Evolutionary conservation across 2,329 filamentous ascomycete genomes (phyloP).

Genomic region (Pseudogymnoascus sp.): DNA sequence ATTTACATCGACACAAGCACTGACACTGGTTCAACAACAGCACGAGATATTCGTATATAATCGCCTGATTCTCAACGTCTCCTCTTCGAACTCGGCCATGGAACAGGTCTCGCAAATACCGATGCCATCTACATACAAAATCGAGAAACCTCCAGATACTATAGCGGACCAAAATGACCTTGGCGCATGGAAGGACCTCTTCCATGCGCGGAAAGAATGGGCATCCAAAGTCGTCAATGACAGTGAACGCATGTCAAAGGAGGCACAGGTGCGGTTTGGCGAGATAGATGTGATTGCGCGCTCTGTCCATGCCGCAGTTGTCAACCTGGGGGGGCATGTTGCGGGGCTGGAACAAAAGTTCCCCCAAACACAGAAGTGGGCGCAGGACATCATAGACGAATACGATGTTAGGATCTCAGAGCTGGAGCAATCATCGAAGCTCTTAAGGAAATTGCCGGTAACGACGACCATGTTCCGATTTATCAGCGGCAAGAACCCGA

Average conservation of each 20-base stretch:
- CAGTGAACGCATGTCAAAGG: constrained; percentile 57
- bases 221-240: constrained; percentile 62
- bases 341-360: constrained; percentile 66
- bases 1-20: not conserved
- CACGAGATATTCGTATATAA: constrained; percentile 91
- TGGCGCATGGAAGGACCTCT: constrained; percentile 81
- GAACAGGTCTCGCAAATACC: constrained; percentile 43
- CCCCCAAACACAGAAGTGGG: constrained; percentile 64
- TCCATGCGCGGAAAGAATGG: constrained; percentile 75
- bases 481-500: constrained; percentile 47
- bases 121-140: constrained; percentile 46
- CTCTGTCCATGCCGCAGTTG: constrained; percentile 76
- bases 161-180: constrained; percentile 74
- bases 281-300: constrained; percentile 72
- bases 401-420: constrained; percentile 55
- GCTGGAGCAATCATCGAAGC: constrained; percentile 62
- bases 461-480: constrained; percentile 59
- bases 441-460: constrained; percentile 58
- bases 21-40: constrained; percentile 35
- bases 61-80: constrained; percentile 56
- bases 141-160: constrained; percentile 69
- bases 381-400: constrained; percentile 58
- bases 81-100: constrained; percentile 39
- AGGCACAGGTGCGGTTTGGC: constrained; percentile 57
- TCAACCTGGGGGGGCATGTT: constrained; percentile 73